Conservation (phyloP, 148 eudicot genomes). For the Chenopodium quinoa region DNA sequence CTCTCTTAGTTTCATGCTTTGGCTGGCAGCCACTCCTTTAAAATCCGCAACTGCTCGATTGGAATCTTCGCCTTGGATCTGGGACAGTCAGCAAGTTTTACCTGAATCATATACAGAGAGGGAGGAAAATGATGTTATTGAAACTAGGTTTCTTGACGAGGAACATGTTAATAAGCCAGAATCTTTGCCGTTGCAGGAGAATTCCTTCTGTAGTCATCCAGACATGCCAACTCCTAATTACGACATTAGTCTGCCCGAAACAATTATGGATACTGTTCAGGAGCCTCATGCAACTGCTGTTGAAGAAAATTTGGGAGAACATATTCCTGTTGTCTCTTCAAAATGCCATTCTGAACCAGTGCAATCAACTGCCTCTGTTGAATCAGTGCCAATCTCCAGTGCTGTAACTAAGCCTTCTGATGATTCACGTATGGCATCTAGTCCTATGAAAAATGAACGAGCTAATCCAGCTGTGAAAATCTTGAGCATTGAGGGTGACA, state of each 20-base stretch:
- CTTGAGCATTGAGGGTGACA: conserved; percentile 44
- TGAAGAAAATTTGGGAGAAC: conserved; percentile 39
- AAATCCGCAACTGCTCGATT: conserved; percentile 54
- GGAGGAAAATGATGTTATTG: conserved; percentile 31
- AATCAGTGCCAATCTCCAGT: conserved; percentile 28
- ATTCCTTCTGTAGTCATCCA: conserved; percentile 27
- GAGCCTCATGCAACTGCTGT: conserved; percentile 32
- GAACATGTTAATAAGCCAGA: conserved; percentile 39
- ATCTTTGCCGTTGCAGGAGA: conserved; percentile 27
- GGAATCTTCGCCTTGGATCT: conserved; percentile 49
- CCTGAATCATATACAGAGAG: conserved; percentile 38
- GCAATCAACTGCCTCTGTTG: conserved; percentile 25
- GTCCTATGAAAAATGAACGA: conserved; percentile 30
- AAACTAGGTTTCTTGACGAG: conserved; percentile 29
- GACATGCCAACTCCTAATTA: conserved; percentile 29
- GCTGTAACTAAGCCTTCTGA: conserved; percentile 31
- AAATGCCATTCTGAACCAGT: conserved; percentile 25
- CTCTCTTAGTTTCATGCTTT: conserved; percentile 60
- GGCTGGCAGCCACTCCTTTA: conserved; percentile 77
- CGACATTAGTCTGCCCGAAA: conserved; percentile 54
- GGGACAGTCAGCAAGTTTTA: conserved; percentile 39
- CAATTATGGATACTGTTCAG: conserved; percentile 51
- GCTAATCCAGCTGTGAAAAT: conserved; percentile 43
- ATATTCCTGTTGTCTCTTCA: conserved; percentile 23
- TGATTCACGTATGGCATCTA: conserved; percentile 24